Conservation (phyloP, 2,329 filamentous ascomycete species). For the Helminthosporium solani region DNA sequence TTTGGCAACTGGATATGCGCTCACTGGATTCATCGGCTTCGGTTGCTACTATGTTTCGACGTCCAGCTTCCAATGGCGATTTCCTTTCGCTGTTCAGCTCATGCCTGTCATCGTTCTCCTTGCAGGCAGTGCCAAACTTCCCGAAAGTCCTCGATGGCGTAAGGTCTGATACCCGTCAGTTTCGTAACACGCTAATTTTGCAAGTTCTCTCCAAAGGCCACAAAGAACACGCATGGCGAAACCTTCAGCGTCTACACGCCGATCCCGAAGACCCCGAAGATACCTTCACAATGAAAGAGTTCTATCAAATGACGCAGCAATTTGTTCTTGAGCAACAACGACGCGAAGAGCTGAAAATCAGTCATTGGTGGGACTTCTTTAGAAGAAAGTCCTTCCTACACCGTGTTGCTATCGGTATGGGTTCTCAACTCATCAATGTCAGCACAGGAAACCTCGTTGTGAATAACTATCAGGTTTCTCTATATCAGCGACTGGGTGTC, state of each 20-base stretch:
- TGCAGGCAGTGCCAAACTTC: background rate
- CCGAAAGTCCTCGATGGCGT: conserved; percentile 6
- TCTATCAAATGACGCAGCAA: conserved; percentile 10
- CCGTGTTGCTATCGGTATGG: conserved; percentile 4
- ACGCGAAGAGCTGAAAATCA: background rate
- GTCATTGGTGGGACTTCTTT: conserved; percentile 6
- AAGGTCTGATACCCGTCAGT: background rate
- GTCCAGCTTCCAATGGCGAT: conserved; percentile 5
- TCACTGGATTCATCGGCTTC: conserved; percentile 5
- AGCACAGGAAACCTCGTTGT: conserved; percentile 8
- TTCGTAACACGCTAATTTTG: background rate
- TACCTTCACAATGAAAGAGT: conserved; percentile 6
- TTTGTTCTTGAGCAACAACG: conserved; percentile 2
- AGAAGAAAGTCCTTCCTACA: background rate
- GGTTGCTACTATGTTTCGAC: conserved; percentile 2
- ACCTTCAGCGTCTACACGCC: conserved; percentile 2
- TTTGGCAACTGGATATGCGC: conserved; percentile 2
- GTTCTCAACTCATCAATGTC: conserved; percentile 6
- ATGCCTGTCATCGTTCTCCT: conserved; percentile 1
- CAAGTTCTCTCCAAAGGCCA: conserved; percentile 4
- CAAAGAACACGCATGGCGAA: conserved; percentile 6
- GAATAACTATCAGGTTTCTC: conserved; percentile 16
- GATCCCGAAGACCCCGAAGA: conserved; percentile 1
- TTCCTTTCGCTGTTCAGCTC: conserved; percentile 2
- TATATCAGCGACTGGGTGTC: conserved; percentile 15